These are phyloP conservation scores for Chaetomium globosum DNA, from an alignment of 2,329 filamentous ascomycete species.

Conservation along the genomic window DNA sequence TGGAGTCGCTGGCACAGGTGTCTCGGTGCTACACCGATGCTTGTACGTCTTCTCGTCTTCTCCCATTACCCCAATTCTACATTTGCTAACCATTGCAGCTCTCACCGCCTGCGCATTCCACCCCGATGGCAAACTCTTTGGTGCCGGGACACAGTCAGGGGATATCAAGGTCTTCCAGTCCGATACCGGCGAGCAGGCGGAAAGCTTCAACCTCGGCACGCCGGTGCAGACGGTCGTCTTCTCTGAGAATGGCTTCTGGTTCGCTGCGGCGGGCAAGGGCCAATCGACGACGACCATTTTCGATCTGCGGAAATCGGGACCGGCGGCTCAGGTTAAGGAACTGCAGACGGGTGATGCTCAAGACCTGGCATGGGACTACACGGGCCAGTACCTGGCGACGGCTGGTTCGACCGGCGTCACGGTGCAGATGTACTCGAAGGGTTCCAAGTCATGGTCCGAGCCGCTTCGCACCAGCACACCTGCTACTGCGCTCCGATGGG, in stretches of 20 bases:
- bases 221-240: slow-evolving; percentile 79
- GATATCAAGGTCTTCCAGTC: slow-evolving; percentile 89
- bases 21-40: slow-evolving; percentile 79
- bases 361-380: slow-evolving; percentile 88
- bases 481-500: slow-evolving; percentile 77
- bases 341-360: slow-evolving; percentile 82
- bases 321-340: slow-evolving; percentile 77
- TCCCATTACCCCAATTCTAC: not conserved
- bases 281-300: slow-evolving; percentile 82
- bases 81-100: slow-evolving; percentile 52
- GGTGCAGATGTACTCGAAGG: slow-evolving; percentile 88
- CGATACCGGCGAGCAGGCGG: slow-evolving; percentile 74
- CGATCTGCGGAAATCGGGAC: slow-evolving; percentile 89
- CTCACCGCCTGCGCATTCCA: slow-evolving; percentile 84
- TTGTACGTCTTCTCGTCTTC: slow-evolving; percentile 57
- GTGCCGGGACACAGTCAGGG: slow-evolving; percentile 76
- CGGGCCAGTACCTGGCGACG: slow-evolving; percentile 86
- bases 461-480: slow-evolving; percentile 72
- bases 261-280: slow-evolving; percentile 78
- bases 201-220: slow-evolving; percentile 69
- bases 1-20: slow-evolving; percentile 66
- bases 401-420: slow-evolving; percentile 78
- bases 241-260: slow-evolving; percentile 96
- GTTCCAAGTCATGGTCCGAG: slow-evolving; percentile 85
- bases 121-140: slow-evolving; percentile 93